phyloP scores from a whole-genome alignment of 2,329 filamentous ascomycete genomes.

The Botrytis medusae region DNA sequence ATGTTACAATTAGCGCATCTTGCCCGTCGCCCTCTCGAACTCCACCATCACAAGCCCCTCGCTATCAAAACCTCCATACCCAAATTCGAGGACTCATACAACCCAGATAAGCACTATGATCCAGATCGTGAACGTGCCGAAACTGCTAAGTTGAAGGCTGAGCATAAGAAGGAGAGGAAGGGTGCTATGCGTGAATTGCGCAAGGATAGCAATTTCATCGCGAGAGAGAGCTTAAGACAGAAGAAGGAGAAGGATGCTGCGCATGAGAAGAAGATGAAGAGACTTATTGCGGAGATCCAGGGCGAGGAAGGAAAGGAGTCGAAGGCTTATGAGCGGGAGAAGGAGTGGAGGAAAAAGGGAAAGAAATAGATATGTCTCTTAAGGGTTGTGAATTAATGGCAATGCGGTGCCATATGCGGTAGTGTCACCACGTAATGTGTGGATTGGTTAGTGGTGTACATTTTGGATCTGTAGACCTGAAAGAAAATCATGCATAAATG shows the following conservation, averaged over 20 bases:
- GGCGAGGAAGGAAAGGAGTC: constrained; percentile 83
- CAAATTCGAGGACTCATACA: constrained; percentile 95
- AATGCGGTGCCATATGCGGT: not conserved
- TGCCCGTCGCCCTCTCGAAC: constrained; percentile 73
- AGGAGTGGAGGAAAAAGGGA: constrained; percentile 67
- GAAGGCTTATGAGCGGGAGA: constrained; percentile 89
- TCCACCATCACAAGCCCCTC: constrained; percentile 85
- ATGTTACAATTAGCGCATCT: constrained; percentile 62
- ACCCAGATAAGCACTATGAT: constrained; percentile 96
- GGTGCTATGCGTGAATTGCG: constrained; percentile 89
- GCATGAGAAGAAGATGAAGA: constrained; percentile 95
- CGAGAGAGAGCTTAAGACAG: constrained; percentile 81
- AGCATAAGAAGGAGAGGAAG: constrained; percentile 77
- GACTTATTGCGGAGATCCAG: constrained; percentile 91
- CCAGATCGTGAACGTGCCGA: constrained; percentile 88
- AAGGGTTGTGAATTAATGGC: not conserved
- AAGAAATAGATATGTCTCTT: constrained; percentile 44
- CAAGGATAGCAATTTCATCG: constrained; percentile 94
- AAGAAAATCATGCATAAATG: not conserved
- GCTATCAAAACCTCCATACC: constrained; percentile 86
- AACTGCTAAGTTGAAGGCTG: constrained; percentile 63
- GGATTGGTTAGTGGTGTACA: not conserved
- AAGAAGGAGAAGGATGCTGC: constrained; percentile 92
- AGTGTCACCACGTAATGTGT: not conserved
- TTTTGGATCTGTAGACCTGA: not conserved